Evolutionary conservation across 176 grass and related monocot genomes (phyloP), one percentile per base, ranked within the genome.

Genomic region (Triticum monococcum): DNA sequence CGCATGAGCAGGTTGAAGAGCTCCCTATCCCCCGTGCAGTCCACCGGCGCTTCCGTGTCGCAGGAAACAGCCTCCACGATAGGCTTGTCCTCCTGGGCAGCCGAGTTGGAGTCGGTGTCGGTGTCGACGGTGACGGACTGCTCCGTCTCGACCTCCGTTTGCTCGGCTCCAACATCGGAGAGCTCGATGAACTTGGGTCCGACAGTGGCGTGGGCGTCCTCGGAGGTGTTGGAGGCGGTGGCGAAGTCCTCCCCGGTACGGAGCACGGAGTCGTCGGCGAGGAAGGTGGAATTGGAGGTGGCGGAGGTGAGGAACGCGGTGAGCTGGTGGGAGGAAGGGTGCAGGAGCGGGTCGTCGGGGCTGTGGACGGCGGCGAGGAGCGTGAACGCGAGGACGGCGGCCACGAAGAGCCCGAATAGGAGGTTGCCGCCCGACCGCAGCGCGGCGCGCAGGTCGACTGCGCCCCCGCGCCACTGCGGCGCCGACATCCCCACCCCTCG

Each of bases 231-330:
- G 73, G 73, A 64, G 83, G 17, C 72, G 77, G 26, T 22, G 5
- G 37, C 17, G 83, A 95, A 98, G 79, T 98, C 96, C 88, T 98
- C 96, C 23, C 96, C 96, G 56, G 96, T 98, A 78, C 93, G 93
- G 73, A 98, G 93, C 18, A 95, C 81, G 89, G 91, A 89, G 69
- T 92, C 91, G 79, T 95, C 90, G 69, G 93, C 52, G 68, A 88
- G 88, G 81, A 95, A 94, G 54, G 90, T 95, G 73, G 94, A 95
- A 77, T 86, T 94, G 86, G 93, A 95, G 13, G 93, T 92, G 60
- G 91, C 86, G 78, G 93, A 95, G 68, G 90, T 95, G 74, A 98
- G 93, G 86, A 95, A 98, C 20, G 92, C 91, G 73, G 93, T 93
- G 74, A 95, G 87, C 57, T 87, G 87, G 82, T 92, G 94, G 66